phyloP scores from a whole-genome alignment of 1,284 basidiomycete genomes.

The Peniophora sp. region DNA sequence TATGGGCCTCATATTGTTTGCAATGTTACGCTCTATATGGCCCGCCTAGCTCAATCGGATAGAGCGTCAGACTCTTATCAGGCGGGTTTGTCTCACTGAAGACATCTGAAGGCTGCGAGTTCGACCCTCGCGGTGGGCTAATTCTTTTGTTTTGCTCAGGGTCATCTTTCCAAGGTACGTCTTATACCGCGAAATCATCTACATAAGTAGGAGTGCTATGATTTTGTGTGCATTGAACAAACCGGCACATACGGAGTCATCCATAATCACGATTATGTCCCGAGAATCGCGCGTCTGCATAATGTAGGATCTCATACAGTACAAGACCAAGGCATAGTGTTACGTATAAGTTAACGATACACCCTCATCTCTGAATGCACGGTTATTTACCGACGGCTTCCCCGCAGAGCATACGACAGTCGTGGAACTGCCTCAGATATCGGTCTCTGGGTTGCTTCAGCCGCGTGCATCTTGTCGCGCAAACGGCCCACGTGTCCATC shows the following conservation, averaged over 20 bases:
- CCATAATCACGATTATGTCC: neutral
- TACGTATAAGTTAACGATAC: too few relatives aligned
- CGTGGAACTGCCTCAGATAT: too few relatives aligned
- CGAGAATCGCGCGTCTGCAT: neutral
- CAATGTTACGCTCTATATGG: too few relatives aligned
- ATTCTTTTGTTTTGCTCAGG: neutral
- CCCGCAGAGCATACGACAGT: too few relatives aligned
- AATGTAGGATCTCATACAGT: too few relatives aligned
- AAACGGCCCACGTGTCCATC: too few relatives aligned
- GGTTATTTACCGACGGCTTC: too few relatives aligned
- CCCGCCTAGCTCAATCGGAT: conserved; percentile 72
- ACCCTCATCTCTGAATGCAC: too few relatives aligned
- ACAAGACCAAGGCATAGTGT: too few relatives aligned
- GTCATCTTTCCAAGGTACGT: neutral
- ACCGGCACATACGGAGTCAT: neutral
- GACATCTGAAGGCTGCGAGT: conserved; percentile 89
- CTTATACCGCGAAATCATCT: neutral
- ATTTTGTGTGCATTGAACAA: neutral
- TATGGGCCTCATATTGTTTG: too few relatives aligned
- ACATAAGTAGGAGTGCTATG: neutral
- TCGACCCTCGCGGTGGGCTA: conserved; percentile 90
- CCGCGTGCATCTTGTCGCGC: too few relatives aligned
- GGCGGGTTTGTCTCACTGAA: conserved; percentile 45
- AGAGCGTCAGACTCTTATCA: conserved; percentile 76
- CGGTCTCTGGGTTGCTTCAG: too few relatives aligned